Evolutionary conservation across 257 asterid genomes (phyloP).

Genomic region (Solanum piurae): DNA sequence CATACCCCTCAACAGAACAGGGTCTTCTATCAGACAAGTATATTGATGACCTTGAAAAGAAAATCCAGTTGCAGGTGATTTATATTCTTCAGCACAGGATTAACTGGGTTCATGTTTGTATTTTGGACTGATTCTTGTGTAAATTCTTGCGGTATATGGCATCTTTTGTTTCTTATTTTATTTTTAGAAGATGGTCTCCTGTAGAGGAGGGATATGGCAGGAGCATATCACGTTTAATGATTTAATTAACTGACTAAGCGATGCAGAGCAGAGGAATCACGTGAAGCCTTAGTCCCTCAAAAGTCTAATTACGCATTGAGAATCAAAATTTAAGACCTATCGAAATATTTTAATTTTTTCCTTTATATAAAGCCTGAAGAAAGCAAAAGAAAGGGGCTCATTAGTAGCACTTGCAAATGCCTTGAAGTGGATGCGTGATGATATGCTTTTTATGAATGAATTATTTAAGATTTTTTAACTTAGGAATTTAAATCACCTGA

Average conservation of each 20-base stretch:
- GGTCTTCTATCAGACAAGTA: slow-evolving; percentile 40
- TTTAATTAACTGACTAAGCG: neutral
- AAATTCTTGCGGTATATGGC: neutral
- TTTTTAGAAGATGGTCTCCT: neutral
- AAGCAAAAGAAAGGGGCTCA: neutral
- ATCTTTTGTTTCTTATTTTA: neutral
- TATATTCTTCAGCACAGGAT: neutral
- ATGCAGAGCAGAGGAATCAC: neutral
- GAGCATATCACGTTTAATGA: neutral
- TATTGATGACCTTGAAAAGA: slow-evolving; percentile 54
- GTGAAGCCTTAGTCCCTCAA: neutral
- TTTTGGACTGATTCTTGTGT: neutral
- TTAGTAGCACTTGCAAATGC: neutral
- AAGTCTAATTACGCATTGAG: neutral
- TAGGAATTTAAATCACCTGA: neutral
- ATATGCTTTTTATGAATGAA: neutral
- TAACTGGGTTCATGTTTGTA: neutral
- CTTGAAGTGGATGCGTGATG: neutral
- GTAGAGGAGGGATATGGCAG: neutral
- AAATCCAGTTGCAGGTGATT: slow-evolving; percentile 72
- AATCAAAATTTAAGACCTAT: neutral
- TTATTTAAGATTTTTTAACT: neutral
- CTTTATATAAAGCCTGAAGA: neutral
- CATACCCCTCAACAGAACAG: slow-evolving; percentile 29
- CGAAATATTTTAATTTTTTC: neutral